Evolutionary conservation across 192 early-diverging fungal genomes (phyloP).

Genomic region (Hyaloraphidium curvatum): DNA sequence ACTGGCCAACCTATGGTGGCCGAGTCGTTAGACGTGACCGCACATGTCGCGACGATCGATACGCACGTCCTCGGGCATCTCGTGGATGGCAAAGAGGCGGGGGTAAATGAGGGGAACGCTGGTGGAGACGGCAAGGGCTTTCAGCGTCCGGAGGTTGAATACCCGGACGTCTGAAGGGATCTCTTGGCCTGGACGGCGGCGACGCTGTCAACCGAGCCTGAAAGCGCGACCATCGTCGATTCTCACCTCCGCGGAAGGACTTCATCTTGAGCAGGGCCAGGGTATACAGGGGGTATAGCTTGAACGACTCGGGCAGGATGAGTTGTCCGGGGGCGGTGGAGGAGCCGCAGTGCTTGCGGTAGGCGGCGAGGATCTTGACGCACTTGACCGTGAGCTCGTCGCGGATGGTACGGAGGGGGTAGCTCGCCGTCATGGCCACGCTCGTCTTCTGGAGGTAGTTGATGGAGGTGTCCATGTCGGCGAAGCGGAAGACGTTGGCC

Average conservation of each 20-base stretch:
- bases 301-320: conserved; percentile 90
- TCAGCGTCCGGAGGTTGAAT: conserved; percentile 55
- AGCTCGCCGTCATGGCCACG: conserved; percentile 43
- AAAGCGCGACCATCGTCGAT: not conserved
- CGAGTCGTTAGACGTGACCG: too few species aligned
- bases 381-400: conserved; percentile 71
- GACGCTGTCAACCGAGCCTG: not conserved
- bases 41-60: too few species aligned
- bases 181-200: conserved; percentile 25
- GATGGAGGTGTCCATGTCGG: conserved; percentile 81
- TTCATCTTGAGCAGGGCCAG: conserved; percentile 67
- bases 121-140: conserved; percentile 50
- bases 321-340: conserved; percentile 73
- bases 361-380: conserved; percentile 70
- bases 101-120: conserved; percentile 73
- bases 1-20: conserved; percentile 22
- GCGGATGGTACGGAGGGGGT: conserved; percentile 50
- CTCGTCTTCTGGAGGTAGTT: conserved; percentile 66
- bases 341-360: conserved; percentile 78
- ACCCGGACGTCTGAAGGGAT: conserved; percentile 66
- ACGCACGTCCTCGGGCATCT: conserved; percentile 27
- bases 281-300: conserved; percentile 74
- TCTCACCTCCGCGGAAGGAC: conserved; percentile 51
- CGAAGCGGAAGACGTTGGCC: conserved; percentile 67
- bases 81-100: conserved; percentile 47